Evolutionary conservation across 345 rosid genomes (phyloP).

Genomic region (Kandelia obovata): DNA sequence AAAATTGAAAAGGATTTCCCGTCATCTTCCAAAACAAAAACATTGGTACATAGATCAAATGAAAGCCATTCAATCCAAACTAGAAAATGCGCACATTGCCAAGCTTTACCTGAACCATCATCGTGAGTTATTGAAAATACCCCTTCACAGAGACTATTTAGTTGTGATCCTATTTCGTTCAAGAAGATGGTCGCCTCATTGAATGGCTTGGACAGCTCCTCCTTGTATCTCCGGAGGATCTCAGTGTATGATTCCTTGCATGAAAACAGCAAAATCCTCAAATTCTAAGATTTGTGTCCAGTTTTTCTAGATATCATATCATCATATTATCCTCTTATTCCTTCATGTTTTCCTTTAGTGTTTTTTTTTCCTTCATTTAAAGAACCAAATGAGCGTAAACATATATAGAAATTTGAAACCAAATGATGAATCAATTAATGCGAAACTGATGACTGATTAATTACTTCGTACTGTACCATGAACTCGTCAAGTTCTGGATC

Average conservation of each 20-base stretch:
- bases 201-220: conserved; percentile 57
- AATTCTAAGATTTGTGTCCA: too few species aligned
- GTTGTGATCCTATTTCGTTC: conserved; percentile 54
- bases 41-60: neutral
- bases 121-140: conserved; percentile 26
- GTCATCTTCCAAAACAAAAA: too few species aligned
- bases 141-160: conserved; percentile 49
- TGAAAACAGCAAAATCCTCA: too few species aligned
- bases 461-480: conserved; percentile 37
- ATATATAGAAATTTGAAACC: too few species aligned
- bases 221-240: conserved; percentile 52
- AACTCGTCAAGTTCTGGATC: conserved; percentile 70
- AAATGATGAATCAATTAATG: too few species aligned
- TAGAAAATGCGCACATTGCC: conserved; percentile 9
- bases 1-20: too few species aligned
- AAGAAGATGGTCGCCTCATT: conserved; percentile 57
- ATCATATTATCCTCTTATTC: neutral
- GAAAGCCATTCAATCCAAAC: neutral
- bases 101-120: conserved; percentile 37
- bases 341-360: too few species aligned
- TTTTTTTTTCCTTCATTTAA: neutral
- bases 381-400: too few species aligned
- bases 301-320: neutral
- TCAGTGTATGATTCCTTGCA: conserved; percentile 58
- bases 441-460: neutral